Evolutionary conservation across 768 basidiomycete genomes (phyloP).

Genomic region (Tricholoma flavovirens): DNA sequence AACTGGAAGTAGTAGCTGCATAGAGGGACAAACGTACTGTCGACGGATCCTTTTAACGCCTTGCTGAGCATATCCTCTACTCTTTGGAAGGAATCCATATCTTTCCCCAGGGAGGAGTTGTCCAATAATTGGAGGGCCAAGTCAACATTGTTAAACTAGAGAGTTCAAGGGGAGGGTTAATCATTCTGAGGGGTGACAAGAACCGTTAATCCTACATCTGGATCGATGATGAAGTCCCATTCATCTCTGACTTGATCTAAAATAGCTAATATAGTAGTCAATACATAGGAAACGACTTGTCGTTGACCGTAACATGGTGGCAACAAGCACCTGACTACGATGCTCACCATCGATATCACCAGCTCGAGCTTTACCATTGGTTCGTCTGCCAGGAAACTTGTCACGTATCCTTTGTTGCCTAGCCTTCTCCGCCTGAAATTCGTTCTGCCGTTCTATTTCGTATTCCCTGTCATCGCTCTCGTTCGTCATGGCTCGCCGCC

Average conservation of each 20-base stretch:
- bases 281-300: slow-evolving; percentile 1
- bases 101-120: slow-evolving; percentile 63
- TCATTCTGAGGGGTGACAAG: not conserved
- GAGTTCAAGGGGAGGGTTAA: not conserved
- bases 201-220: slow-evolving; percentile 51
- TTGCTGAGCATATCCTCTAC: slow-evolving; percentile 75
- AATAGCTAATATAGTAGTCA: slow-evolving; percentile 46
- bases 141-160: slow-evolving; percentile 89
- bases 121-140: slow-evolving; percentile 88
- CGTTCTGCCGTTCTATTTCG: slow-evolving; percentile 52
- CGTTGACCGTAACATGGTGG: not conserved
- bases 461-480: slow-evolving; percentile 51
- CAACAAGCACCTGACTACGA: not conserved
- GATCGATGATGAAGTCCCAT: slow-evolving; percentile 84
- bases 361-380: slow-evolving; percentile 49
- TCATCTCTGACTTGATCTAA: slow-evolving; percentile 82
- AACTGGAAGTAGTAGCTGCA: not conserved
- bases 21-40: slow-evolving; percentile 48
- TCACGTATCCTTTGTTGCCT: slow-evolving; percentile 67
- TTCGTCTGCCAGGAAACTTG: slow-evolving; percentile 53
- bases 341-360: slow-evolving; percentile 83
- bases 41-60: slow-evolving; percentile 83
- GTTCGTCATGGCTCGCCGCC: slow-evolving; percentile 47
- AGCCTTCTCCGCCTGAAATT: slow-evolving; percentile 57
- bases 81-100: slow-evolving; percentile 68